Percentiles rank a stretch among this genome's conserved stretches.
Conservation (phyloP, 139 green algal genomes). For the Pleodorina starrii region DNA sequence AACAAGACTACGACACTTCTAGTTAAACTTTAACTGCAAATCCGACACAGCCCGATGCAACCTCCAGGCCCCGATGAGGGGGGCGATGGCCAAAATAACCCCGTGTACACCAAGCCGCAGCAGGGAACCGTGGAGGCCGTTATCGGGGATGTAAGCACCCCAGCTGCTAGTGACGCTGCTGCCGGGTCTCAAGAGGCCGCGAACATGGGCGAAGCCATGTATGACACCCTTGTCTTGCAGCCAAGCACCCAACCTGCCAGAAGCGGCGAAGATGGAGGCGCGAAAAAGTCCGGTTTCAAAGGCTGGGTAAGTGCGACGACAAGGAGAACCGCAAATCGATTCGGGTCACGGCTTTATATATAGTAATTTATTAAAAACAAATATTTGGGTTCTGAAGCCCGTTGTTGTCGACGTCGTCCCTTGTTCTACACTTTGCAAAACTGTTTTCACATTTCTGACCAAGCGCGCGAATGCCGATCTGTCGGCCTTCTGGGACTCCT, state of each 20-base stretch:
- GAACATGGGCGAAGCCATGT: slow-evolving; percentile 1
- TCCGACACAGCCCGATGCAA: too few relatives aligned
- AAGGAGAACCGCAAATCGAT: not conserved
- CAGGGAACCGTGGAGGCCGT: not conserved
- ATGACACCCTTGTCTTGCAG: not conserved
- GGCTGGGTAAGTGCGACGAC: not conserved
- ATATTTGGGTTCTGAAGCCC: not conserved
- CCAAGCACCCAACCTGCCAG: not conserved
- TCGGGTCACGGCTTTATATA: not conserved
- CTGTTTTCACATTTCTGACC: not conserved
- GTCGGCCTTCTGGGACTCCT: not conserved
- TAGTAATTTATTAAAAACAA: not conserved
- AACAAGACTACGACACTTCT: too few relatives aligned
- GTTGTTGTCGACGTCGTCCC: not conserved
- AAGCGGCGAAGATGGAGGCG: not conserved
- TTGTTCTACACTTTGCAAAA: not conserved
- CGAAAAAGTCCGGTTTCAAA: not conserved
- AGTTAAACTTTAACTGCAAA: too few relatives aligned
- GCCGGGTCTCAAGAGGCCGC: not conserved
- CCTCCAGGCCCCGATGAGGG: too few relatives aligned
- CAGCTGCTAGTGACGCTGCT: not conserved
- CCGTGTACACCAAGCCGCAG: not conserved
- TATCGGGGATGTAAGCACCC: not conserved
- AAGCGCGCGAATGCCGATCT: not conserved
- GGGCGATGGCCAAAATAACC: not conserved